A percentile compares a stretch with the other conserved stretches of the same genome.
These are phyloP conservation scores for Globisporangium polare DNA, from an alignment of 352 stramenopile species.

Conservation along the genomic window DNA sequence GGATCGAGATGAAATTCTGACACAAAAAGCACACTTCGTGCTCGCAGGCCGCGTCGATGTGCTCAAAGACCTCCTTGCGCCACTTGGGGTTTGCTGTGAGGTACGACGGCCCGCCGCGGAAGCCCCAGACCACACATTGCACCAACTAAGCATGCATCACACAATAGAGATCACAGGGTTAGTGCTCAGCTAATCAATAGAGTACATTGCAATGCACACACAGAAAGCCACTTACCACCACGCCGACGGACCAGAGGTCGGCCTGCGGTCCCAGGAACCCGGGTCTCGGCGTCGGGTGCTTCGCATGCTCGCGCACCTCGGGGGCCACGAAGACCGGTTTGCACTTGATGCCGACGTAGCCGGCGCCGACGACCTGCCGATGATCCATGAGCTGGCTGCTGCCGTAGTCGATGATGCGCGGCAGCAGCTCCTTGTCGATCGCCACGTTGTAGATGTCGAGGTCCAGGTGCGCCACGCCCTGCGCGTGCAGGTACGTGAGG, in stretches of 20 bases:
- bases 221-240: conserved; percentile 59
- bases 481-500: conserved; percentile 77
- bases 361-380: conserved; percentile 44
- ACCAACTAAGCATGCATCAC: conserved; percentile 39
- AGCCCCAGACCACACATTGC: conserved; percentile 79
- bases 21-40: conserved; percentile 60
- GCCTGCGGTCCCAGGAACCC: conserved; percentile 71
- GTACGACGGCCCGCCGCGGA: conserved; percentile 64
- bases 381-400: conserved; percentile 79
- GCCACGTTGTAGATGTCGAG: conserved; percentile 86
- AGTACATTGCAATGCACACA: background rate
- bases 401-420: conserved; percentile 78
- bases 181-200: background rate
- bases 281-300: conserved; percentile 44
- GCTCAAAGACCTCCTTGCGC: conserved; percentile 66
- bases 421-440: conserved; percentile 45
- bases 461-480: conserved; percentile 76
- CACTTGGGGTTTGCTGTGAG: conserved; percentile 55
- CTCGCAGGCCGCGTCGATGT: conserved; percentile 67
- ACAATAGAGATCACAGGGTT: background rate
- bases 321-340: conserved; percentile 77
- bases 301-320: conserved; percentile 63
- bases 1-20: conserved; percentile 78
- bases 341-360: conserved; percentile 77
- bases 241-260: conserved; percentile 76